Conservation (phyloP, 1,284 basidiomycete species). For the Neolentinus lepideus region DNA sequence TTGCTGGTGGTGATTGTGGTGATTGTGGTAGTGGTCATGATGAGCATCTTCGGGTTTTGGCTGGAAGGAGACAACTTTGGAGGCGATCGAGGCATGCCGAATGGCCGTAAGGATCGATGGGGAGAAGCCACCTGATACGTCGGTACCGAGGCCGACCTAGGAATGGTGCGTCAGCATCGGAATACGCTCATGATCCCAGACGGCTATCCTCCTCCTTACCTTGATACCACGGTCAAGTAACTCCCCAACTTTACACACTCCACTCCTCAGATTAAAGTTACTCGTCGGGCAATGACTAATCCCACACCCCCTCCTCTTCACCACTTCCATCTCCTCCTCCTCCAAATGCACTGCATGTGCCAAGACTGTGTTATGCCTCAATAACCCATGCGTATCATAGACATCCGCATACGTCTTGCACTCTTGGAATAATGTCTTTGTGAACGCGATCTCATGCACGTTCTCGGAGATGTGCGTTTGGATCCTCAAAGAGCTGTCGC, state of each 20-base stretch:
- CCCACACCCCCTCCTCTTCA: conserved; percentile 64
- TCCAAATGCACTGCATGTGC: conserved; percentile 87
- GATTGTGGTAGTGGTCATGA: conserved; percentile 9
- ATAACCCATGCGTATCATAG: conserved; percentile 77
- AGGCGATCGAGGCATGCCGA: conserved; percentile 76
- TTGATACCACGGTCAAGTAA: conserved; percentile 85
- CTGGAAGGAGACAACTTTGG: conserved; percentile 63
- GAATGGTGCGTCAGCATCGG: neutral
- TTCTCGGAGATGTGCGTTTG: conserved; percentile 97
- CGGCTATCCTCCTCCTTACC: too few relatives aligned
- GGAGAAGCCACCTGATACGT: conserved; percentile 86
- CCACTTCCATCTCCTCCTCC: conserved; percentile 65
- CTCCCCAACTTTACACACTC: conserved; percentile 72
- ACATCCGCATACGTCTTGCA: conserved; percentile 63
- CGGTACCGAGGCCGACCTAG: conserved; percentile 85
- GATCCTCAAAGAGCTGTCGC: conserved; percentile 59
- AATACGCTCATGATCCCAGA: neutral
- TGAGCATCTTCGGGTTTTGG: conserved; percentile 10
- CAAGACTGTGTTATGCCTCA: conserved; percentile 78
- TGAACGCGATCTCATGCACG: conserved; percentile 63
- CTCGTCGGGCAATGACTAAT: conserved; percentile 91
- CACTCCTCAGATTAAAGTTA: conserved; percentile 87
- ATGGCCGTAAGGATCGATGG: conserved; percentile 82
- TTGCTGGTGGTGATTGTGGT: conserved; percentile 4
- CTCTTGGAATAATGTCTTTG: conserved; percentile 59